Evolutionary conservation across 73 alveolate genomes (phyloP).

Genomic region (Paramecium octaurelia): DNA sequence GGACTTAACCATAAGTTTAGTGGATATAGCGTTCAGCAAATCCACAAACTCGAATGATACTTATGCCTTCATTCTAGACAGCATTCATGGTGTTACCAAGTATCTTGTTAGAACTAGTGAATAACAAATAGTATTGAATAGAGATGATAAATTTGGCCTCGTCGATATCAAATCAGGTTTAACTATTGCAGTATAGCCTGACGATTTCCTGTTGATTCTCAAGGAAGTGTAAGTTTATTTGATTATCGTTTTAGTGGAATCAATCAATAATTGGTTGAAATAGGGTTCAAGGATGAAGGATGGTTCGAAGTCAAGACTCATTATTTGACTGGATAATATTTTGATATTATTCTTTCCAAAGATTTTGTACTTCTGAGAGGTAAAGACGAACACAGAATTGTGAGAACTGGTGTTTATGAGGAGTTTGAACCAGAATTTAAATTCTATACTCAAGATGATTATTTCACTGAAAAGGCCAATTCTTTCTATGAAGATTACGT

Average conservation of each 20-base stretch:
- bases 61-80: background rate
- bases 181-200: background rate
- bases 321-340: conserved; percentile 7
- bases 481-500: conserved; percentile 27
- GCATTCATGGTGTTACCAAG: background rate
- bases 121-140: background rate
- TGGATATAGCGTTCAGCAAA: background rate
- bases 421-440: conserved; percentile 10
- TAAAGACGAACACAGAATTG: conserved; percentile 42
- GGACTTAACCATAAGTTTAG: background rate
- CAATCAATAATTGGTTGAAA: background rate
- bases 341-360: background rate
- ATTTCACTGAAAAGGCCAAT: conserved; percentile 3
- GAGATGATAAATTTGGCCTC: conserved; percentile 19
- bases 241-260: background rate
- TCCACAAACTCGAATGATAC: background rate
- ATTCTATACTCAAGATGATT: background rate
- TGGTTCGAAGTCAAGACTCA: conserved; percentile 30
- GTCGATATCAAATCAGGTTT: background rate
- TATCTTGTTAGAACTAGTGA: background rate
- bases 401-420: background rate
- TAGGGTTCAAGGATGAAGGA: background rate
- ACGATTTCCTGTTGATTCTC: background rate
- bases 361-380: background rate
- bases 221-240: background rate